Conservation (phyloP, 345 rosid species). For the Bruguiera gymnorhiza region DNA sequence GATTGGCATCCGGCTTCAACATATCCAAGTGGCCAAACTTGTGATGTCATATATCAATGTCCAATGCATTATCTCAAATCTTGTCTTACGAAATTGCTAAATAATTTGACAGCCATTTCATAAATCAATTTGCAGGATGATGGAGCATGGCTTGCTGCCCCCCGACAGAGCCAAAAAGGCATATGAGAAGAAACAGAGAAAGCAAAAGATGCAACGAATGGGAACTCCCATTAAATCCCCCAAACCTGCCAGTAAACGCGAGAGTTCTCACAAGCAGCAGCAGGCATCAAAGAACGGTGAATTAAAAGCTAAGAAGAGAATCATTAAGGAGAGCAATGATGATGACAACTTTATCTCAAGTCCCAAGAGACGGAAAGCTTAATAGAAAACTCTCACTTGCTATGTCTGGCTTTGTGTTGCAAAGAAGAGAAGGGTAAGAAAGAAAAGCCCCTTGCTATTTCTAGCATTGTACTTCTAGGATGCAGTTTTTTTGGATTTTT, state of each 20-base stretch:
- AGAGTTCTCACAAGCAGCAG: slow-evolving; percentile 60
- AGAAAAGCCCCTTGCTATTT: slow-evolving; percentile 15
- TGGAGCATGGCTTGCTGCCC: slow-evolving; percentile 94
- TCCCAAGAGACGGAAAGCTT: slow-evolving; percentile 71
- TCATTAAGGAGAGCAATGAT: slow-evolving; percentile 36
- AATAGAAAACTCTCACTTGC: not conserved
- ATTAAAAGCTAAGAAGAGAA: slow-evolving; percentile 60
- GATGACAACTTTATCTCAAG: slow-evolving; percentile 52
- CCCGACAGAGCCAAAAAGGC: slow-evolving; percentile 72
- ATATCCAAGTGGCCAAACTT: too few species aligned
- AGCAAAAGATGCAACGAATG: slow-evolving; percentile 65
- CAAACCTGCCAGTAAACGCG: slow-evolving; percentile 47
- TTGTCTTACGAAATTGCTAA: too few species aligned
- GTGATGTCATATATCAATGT: too few species aligned
- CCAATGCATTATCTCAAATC: too few species aligned
- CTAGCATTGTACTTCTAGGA: slow-evolving; percentile 16
- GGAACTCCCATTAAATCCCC: slow-evolving; percentile 65
- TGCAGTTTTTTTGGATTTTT: slow-evolving; percentile 21
- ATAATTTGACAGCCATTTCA: not conserved
- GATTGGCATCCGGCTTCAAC: too few species aligned
- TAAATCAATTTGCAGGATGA: slow-evolving; percentile 57
- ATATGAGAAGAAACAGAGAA: slow-evolving; percentile 79
- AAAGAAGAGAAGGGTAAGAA: slow-evolving; percentile 6
- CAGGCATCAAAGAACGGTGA: slow-evolving; percentile 57
- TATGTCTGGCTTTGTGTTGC: too few species aligned